phyloP scores from a whole-genome alignment of 2,329 filamentous ascomycete species.

The Sarocladium oryzae region DNA sequence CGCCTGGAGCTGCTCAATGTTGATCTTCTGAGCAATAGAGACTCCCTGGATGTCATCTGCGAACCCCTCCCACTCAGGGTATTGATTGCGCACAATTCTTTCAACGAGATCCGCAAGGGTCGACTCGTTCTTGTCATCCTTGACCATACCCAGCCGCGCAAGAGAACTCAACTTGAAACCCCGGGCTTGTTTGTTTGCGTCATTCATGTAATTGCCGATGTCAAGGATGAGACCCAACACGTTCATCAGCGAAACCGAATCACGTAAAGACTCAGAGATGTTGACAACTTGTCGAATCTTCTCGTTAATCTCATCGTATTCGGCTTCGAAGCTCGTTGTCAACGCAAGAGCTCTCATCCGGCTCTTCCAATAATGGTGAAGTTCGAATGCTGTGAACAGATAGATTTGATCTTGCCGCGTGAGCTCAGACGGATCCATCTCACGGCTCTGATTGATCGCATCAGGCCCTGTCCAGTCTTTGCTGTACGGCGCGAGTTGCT shows the following conservation, averaged over 20 bases:
- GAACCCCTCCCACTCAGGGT: constrained; percentile 91
- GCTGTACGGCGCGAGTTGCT: constrained; percentile 90
- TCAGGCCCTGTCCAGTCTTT: constrained; percentile 93
- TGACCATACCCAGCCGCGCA: constrained; percentile 90
- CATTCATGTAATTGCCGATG: constrained; percentile 99
- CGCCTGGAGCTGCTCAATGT: constrained; percentile 81
- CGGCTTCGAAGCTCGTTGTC: constrained; percentile 74
- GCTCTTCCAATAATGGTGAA: constrained; percentile 98
- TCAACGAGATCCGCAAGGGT: constrained; percentile 95
- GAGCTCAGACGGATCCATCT: constrained; percentile 80
- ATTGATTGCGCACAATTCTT: constrained; percentile 92
- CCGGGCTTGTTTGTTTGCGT: constrained; percentile 94
- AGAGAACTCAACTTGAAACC: constrained; percentile 98
- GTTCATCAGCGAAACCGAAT: constrained; percentile 91
- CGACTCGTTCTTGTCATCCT: constrained; percentile 97
- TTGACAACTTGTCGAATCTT: constrained; percentile 81
- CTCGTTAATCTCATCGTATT: constrained; percentile 85
- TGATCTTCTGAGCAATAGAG: constrained; percentile 76
- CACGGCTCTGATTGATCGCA: constrained; percentile 68
- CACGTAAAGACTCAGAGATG: constrained; percentile 82
- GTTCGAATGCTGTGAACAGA: constrained; percentile 83
- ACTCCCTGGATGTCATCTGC: constrained; percentile 77
- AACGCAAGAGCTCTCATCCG: constrained; percentile 86
- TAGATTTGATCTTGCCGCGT: constrained; percentile 95
- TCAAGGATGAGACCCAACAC: constrained; percentile 93